Base-by-base conservation (phyloP, 2,329 filamentous ascomycete genomes). In the Phoma sp. region DNA sequence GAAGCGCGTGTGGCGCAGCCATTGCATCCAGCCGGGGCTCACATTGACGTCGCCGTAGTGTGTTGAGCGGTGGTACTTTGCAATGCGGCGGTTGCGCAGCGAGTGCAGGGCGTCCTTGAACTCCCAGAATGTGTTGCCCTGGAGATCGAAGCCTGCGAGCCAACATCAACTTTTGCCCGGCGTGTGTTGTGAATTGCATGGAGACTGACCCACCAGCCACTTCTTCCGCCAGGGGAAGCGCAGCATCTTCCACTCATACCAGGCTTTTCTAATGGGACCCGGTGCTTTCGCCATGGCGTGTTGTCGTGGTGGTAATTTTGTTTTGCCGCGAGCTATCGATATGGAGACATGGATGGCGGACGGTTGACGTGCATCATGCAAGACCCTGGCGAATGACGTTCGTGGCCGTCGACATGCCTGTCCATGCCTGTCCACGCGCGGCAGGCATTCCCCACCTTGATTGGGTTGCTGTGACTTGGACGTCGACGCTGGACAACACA, bases 91-190 rank as follows among this genome's bases (percentile, higher is more conserved):
- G 58, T 79, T 78, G 38, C 85, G 80, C 36, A 77, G 74, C 35
- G 81, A 71, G 61, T 85, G 84, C 51, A 85, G 58, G 17, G 77
- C 74, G 67, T 87, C 84, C 67, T 83, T 84, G 73, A 88, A 88
- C 67, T 87, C 85, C 85, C 85, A 88, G 72, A 82, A 88, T 9
- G 85, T 88, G 73, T 88, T 88, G 57, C 85, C 85, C 19, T 80
- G 71, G 43, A 88, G 78, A 72, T 88, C 85, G 62, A 80, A 78
- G 68, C 85, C 85, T 55, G 9, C 17, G 25, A 6, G 24, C 43
- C 32, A 43, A 27, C 22, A 19, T 29, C 21, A 24, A 21, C 15
- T 10, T 15, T 22, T 36, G 13, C 4, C 22, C 24, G 10, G 13
- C 15, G 43, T 47, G 46, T 35, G 43, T 40, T 19, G 32, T 40